phyloP scores from a whole-genome alignment of 2,329 filamentous ascomycete genomes.

The Penicillium sp. region DNA sequence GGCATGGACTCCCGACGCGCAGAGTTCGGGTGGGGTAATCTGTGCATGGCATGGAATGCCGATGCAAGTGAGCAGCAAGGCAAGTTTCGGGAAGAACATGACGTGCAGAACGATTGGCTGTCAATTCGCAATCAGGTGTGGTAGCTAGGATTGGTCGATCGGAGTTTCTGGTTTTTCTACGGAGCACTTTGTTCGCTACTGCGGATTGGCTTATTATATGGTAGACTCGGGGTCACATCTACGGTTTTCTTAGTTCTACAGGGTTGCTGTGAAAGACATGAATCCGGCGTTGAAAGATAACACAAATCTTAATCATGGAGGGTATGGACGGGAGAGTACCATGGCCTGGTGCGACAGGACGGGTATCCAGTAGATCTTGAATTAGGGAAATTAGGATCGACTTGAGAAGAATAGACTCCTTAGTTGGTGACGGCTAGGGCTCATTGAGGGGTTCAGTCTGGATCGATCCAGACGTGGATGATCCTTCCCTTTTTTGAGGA shows the following conservation, averaged over 20 bases:
- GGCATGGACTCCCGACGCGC: slow-evolving; percentile 23
- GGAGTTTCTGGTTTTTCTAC: not conserved
- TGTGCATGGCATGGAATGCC: slow-evolving; percentile 10
- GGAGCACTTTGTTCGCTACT: not conserved
- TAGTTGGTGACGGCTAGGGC: not conserved
- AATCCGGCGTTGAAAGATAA: not conserved
- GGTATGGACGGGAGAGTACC: not conserved
- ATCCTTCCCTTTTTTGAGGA: not conserved
- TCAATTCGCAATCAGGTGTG: not conserved
- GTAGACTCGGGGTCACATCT: not conserved
- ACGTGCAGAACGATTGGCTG: slow-evolving; percentile 8
- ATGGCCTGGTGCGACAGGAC: not conserved
- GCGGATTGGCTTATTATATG: not conserved
- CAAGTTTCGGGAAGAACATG: slow-evolving; percentile 9
- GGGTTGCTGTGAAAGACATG: not conserved
- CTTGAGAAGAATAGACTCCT: not conserved
- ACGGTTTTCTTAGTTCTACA: not conserved
- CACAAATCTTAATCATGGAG: not conserved
- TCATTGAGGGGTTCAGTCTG: not conserved
- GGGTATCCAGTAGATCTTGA: not conserved
- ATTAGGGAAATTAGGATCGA: not conserved
- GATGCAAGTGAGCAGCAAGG: not conserved
- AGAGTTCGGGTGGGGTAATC: slow-evolving; percentile 8
- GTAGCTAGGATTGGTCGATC: not conserved
- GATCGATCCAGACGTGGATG: not conserved